Conservation (phyloP, 306 rosid genomes). For the Vigna radiata region DNA sequence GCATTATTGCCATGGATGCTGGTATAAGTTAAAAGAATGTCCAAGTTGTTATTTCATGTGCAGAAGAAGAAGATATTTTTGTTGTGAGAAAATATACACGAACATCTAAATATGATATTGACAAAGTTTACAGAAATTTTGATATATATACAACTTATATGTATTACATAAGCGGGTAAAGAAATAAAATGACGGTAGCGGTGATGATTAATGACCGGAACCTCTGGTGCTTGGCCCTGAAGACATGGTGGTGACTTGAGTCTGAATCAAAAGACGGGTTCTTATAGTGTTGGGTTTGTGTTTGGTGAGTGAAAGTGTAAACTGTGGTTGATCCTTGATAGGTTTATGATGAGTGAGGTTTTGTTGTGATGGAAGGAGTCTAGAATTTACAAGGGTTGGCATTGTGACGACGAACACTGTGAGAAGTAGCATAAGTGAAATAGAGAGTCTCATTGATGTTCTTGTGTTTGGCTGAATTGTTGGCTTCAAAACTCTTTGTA, state of each 20-base stretch:
- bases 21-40: too few relatives aligned
- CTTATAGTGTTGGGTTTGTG: slow-evolving; percentile 22
- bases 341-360: slow-evolving; percentile 35
- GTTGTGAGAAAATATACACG: slow-evolving; percentile 14
- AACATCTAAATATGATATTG: slow-evolving; percentile 34
- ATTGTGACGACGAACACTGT: slow-evolving; percentile 46
- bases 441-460: slow-evolving; percentile 51
- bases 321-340: slow-evolving; percentile 8
- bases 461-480: background rate
- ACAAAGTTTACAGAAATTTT: slow-evolving; percentile 45
- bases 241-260: slow-evolving; percentile 57
- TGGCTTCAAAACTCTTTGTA: slow-evolving; percentile 39
- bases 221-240: slow-evolving; percentile 92
- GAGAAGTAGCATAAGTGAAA: slow-evolving; percentile 41
- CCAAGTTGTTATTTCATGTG: background rate
- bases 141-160: slow-evolving; percentile 44
- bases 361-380: slow-evolving; percentile 49
- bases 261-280: slow-evolving; percentile 43
- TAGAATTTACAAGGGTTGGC: slow-evolving; percentile 44
- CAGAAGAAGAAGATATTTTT: background rate
- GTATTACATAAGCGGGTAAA: slow-evolving; percentile 9
- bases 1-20: background rate
- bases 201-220: slow-evolving; percentile 66
- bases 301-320: slow-evolving; percentile 3
- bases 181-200: background rate